Evolutionary conservation across 2,329 filamentous ascomycete species (phyloP), one percentile per base, ranked within the genome.

Genomic region (Aspergillus neotritici): DNA sequence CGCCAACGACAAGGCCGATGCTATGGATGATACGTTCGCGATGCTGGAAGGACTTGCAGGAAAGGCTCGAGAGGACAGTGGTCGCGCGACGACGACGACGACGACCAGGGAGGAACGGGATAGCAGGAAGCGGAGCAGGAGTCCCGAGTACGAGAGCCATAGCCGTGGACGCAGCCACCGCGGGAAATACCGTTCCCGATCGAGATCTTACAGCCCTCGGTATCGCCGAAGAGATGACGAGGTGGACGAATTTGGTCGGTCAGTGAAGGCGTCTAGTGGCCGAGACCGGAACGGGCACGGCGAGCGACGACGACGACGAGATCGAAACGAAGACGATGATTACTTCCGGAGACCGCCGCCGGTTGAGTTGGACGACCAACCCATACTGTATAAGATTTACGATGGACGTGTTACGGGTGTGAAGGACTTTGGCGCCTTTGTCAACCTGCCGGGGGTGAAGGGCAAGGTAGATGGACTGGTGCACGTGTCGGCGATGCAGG

Each of bases 361-460:
- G 2, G 78, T 77, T 2, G 87, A 94, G 56, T 63, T 94, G 8
- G 93, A 98, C 64, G 86, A 95, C 40, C 68, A 78, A 33, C 89
- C 93, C 0, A 73, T 90, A 29, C 68, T 94, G 5, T 83, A 83
- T 73, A 98, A 98, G 62, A 71, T 96, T 2, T 98, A 98, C 59
- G 79, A 88, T 50, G 93, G 93, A 1, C 83, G 84, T 57, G 87
- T 97, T 11, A 96, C 88, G 0, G 89, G 90, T 0, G 76, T 98
- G 41, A 97, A 96, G 58, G 88, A 96, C 49, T 98, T 97, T 67
- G 93, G 93, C 9, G 89, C 83, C 0, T 98, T 98, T 65, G 89
- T 97, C 45, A 95, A 94, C 54, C 65, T 98, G n/a, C 79, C 84
- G 53, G 86, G 89, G 13, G 84, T 98, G 1, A 82, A 77, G 56